Conservation (phyloP, 2,329 filamentous ascomycete species). For the Cryphonectria nitschkei region DNA sequence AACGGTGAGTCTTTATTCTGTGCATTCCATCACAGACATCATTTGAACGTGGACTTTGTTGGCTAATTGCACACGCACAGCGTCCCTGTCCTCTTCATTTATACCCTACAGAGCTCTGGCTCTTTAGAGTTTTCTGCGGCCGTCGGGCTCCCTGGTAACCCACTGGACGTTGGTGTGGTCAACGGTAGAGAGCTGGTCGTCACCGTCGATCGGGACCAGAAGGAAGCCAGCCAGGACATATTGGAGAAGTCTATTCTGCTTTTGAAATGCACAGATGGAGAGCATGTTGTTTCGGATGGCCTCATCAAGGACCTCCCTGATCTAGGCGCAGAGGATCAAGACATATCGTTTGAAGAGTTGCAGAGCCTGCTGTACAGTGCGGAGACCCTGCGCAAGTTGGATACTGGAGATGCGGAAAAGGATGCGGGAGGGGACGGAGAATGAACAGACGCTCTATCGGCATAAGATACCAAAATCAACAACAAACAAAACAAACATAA, state of each 20-base stretch:
- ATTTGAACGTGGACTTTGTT: conserved; percentile 13
- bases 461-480: conserved; percentile 19
- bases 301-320: conserved; percentile 30
- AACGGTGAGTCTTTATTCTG: conserved; percentile 45
- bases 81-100: conserved; percentile 67
- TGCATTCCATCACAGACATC: neutral
- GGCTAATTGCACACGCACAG: conserved; percentile 41
- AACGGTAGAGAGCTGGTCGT: conserved; percentile 40
- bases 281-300: conserved; percentile 24
- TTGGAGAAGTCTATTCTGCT: conserved; percentile 21
- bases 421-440: conserved; percentile 28
- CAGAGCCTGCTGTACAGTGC: conserved; percentile 49
- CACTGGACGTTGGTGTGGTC: conserved; percentile 56
- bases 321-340: conserved; percentile 30
- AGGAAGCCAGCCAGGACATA: conserved; percentile 29
- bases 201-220: conserved; percentile 42
- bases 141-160: conserved; percentile 65
- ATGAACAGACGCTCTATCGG: neutral
- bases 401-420: conserved; percentile 35
- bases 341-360: conserved; percentile 44
- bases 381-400: conserved; percentile 53
- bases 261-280: conserved; percentile 24
- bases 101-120: conserved; percentile 54
- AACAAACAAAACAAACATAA: neutral
- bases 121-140: conserved; percentile 53